These are phyloP conservation scores for Pseudomicrostroma phylloplanum DNA, from an alignment of 1,284 basidiomycete species.

Conservation along the genomic window DNA sequence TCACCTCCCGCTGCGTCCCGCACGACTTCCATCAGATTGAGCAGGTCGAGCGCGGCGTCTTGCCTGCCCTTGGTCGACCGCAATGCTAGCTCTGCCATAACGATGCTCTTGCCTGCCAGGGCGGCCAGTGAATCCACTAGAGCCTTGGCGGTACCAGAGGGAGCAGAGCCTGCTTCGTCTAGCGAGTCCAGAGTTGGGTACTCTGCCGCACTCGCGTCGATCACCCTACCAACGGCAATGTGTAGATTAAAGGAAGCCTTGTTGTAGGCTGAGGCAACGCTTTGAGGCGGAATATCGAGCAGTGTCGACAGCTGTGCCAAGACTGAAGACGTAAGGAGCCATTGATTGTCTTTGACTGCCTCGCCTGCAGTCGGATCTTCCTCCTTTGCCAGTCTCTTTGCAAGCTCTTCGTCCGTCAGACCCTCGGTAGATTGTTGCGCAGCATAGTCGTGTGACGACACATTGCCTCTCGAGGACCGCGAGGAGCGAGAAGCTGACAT, in stretches of 20 bases:
- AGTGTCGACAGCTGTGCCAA: slow-evolving; percentile 38
- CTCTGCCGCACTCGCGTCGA: slow-evolving; percentile 24
- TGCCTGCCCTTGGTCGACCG: slow-evolving; percentile 39
- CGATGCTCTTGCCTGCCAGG: slow-evolving; percentile 16
- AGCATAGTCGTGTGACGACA: neutral
- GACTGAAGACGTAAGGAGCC: slow-evolving; percentile 46
- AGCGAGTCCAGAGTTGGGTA: slow-evolving; percentile 21
- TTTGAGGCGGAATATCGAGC: slow-evolving; percentile 25
- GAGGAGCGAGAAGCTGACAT: neutral
- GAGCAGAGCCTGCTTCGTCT: slow-evolving; percentile 21
- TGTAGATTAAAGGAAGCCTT: slow-evolving; percentile 35
- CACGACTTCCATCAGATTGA: slow-evolving; percentile 26
- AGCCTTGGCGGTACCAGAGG: slow-evolving; percentile 22
- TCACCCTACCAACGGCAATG: slow-evolving; percentile 24
- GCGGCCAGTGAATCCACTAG: slow-evolving; percentile 24
- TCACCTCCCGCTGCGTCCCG: slow-evolving; percentile 5
- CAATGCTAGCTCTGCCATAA: slow-evolving; percentile 22
- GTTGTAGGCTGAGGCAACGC: slow-evolving; percentile 32
- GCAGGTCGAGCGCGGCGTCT: slow-evolving; percentile 42
- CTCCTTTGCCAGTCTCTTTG: slow-evolving; percentile 32
- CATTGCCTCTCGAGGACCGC: neutral
- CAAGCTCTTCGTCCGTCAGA: slow-evolving; percentile 32
- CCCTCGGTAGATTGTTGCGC: neutral
- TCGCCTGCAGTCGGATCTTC: slow-evolving; percentile 27
- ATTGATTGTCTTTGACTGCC: slow-evolving; percentile 37